Evolutionary conservation across 371 early-diverging fungal genomes (phyloP).

Genomic region (Haplosporangium sp.): DNA sequence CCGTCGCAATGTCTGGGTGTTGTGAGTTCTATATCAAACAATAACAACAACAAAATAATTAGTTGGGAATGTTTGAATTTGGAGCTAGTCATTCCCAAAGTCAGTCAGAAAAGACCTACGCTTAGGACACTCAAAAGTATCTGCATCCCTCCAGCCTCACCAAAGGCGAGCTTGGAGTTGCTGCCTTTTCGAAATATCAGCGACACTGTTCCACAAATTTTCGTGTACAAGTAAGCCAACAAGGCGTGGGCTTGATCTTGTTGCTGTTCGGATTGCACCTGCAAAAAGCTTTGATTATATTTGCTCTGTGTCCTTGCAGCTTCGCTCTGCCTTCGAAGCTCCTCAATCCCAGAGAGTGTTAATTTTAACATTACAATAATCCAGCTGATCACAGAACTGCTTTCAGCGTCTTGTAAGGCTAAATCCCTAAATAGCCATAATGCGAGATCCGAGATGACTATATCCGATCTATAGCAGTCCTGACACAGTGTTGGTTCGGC

Average conservation of each 20-base stretch:
- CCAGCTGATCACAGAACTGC: conserved; percentile 30
- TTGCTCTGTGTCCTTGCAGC: conserved; percentile 12
- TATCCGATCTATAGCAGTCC: conserved; percentile 53
- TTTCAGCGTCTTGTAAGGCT: conserved; percentile 25
- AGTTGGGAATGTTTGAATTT: neutral
- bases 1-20: conserved; percentile 57
- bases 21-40: conserved; percentile 37
- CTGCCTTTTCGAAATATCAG: conserved; percentile 39
- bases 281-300: conserved; percentile 28
- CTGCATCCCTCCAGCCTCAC: conserved; percentile 54
- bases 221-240: conserved; percentile 45
- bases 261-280: conserved; percentile 33
- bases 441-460: conserved; percentile 55
- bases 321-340: conserved; percentile 40
- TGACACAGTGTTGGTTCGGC: conserved; percentile 38
- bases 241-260: conserved; percentile 52
- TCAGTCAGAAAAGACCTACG: conserved; percentile 16
- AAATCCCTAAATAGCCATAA: conserved; percentile 58
- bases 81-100: neutral
- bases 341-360: conserved; percentile 52
- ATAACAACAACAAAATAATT: neutral
- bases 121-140: conserved; percentile 46
- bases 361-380: conserved; percentile 49
- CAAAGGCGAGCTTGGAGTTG: conserved; percentile 36
- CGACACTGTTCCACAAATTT: conserved; percentile 47